phyloP scores from a whole-genome alignment of 139 green algal genomes.

The Nannochloris sp. region DNA sequence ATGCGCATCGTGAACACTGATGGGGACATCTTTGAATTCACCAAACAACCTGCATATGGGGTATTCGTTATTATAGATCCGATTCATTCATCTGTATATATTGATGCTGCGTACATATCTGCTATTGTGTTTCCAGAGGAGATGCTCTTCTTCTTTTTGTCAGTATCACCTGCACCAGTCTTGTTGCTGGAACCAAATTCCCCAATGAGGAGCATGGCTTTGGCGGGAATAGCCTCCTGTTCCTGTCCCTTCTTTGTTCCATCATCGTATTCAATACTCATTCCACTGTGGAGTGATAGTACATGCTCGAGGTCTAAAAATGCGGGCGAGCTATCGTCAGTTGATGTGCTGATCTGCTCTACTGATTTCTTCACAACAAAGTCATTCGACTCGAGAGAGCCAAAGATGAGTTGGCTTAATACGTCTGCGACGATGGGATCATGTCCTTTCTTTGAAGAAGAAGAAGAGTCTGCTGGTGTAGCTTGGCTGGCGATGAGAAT shows the following conservation, averaged over 20 bases:
- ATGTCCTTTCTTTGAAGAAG: not conserved
- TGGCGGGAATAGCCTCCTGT: not conserved
- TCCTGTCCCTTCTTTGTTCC: not conserved
- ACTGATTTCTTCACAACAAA: constrained; percentile 2
- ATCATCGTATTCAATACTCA: not conserved
- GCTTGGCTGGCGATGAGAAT: not conserved
- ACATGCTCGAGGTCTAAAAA: not conserved
- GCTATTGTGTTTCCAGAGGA: too few species aligned
- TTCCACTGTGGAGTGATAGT: not conserved
- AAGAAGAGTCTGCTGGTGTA: not conserved
- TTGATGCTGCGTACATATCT: too few species aligned
- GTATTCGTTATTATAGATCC: too few species aligned
- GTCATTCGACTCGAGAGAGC: constrained; percentile 1
- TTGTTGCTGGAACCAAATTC: not conserved
- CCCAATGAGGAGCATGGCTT: not conserved
- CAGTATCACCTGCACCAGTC: too few species aligned
- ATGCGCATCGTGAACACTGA: too few species aligned
- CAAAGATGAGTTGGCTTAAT: not conserved
- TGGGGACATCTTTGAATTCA: too few species aligned
- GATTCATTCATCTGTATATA: too few species aligned
- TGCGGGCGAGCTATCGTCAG: too few species aligned
- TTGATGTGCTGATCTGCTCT: too few species aligned
- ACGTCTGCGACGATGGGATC: not conserved
- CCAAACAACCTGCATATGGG: too few species aligned
- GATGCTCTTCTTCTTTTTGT: too few species aligned